phyloP scores from a whole-genome alignment of 495 filamentous ascomycete genomes.

The Aspergillus nanangensis region DNA sequence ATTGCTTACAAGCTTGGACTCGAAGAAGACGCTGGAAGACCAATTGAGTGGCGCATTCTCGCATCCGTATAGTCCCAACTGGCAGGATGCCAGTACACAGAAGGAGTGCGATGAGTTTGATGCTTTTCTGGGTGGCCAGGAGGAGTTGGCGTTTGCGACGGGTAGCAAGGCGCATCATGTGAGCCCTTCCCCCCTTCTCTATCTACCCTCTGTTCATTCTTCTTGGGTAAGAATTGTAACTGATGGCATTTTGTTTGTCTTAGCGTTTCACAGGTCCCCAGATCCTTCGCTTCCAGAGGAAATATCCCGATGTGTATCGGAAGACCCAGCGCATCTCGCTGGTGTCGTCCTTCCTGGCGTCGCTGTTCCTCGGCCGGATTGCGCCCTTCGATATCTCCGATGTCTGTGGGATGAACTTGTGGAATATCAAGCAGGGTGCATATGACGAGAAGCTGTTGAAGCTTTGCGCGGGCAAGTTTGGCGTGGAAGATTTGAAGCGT shows the following conservation, averaged over 20 bases:
- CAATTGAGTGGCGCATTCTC: conserved; percentile 76
- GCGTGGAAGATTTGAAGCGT: conserved; percentile 59
- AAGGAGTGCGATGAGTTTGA: conserved; percentile 87
- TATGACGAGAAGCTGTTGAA: conserved; percentile 73
- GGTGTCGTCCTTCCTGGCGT: conserved; percentile 92
- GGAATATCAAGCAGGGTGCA: conserved; percentile 71
- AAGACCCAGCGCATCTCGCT: conserved; percentile 82
- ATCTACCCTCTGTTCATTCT: not conserved
- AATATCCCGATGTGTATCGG: conserved; percentile 75
- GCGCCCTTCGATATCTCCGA: conserved; percentile 93
- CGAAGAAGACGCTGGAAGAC: conserved; percentile 55
- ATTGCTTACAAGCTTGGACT: conserved; percentile 56
- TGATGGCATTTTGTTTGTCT: not conserved
- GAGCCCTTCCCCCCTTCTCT: conserved; percentile 29
- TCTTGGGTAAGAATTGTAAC: no score
- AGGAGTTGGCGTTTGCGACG: conserved; percentile 69
- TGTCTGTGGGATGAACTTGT: conserved; percentile 95
- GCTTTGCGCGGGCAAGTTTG: conserved; percentile 69
- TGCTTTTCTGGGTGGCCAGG: conserved; percentile 55
- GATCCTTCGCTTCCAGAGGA: conserved; percentile 79
- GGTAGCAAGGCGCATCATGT: conserved; percentile 95
- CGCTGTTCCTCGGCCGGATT: conserved; percentile 78
- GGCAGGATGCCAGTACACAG: conserved; percentile 96
- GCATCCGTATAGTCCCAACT: conserved; percentile 87
- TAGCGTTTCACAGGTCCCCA: conserved; percentile 98